These are phyloP conservation scores for Cryphonectria radicalis DNA, from an alignment of 2,329 filamentous ascomycete genomes.

Conservation along the genomic window DNA sequence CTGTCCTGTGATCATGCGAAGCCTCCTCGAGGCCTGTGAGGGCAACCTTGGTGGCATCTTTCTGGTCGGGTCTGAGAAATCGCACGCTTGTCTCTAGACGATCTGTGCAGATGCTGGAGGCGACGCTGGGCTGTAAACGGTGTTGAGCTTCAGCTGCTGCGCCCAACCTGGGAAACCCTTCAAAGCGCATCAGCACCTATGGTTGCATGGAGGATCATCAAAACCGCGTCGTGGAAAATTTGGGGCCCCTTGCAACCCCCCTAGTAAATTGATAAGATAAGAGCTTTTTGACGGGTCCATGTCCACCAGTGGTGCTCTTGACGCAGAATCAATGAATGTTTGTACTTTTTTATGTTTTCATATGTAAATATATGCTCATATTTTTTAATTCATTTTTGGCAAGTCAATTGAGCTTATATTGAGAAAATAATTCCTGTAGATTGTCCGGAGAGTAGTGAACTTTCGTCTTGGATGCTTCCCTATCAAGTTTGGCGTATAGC, in stretches of 20 bases:
- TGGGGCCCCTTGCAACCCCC: slow-evolving; percentile 7
- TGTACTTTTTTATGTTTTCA: not conserved
- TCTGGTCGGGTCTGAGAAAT: not conserved
- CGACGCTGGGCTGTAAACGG: not conserved
- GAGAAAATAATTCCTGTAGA: not conserved
- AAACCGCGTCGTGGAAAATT: slow-evolving; percentile 22
- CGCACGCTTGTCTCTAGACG: not conserved
- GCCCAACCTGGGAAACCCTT: not conserved
- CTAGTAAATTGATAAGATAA: slow-evolving; percentile 19
- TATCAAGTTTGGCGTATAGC: not conserved
- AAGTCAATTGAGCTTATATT: not conserved
- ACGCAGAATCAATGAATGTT: not conserved
- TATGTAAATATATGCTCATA: not conserved
- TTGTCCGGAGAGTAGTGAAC: not conserved
- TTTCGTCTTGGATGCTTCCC: not conserved
- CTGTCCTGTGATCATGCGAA: slow-evolving; percentile 18
- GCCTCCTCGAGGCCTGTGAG: slow-evolving; percentile 23
- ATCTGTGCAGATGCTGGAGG: not conserved
- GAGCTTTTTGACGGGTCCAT: not conserved
- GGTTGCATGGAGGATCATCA: not conserved
- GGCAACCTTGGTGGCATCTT: slow-evolving; percentile 29
- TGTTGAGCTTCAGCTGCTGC: not conserved
- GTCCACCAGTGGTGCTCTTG: not conserved
- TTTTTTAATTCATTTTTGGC: too few species aligned
- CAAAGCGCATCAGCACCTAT: not conserved